Evolutionary conservation across 2,329 filamentous ascomycete genomes (phyloP), one percentile per base, ranked within the genome.

Genomic region (Didymella glomerata): DNA sequence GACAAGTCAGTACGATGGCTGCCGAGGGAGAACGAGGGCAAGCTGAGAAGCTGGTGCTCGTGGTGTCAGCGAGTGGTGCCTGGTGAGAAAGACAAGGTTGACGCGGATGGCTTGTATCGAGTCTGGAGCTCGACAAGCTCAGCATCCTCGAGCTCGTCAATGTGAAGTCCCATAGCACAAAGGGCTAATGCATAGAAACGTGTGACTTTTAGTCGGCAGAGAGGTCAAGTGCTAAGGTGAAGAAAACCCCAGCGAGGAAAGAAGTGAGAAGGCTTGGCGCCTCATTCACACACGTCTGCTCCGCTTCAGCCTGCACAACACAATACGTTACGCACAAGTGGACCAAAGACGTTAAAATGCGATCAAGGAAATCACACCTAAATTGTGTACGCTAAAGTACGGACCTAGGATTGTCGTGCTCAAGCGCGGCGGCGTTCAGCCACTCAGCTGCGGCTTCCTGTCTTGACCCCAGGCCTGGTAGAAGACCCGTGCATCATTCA

Each of bases 11-110:
- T 86, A 4, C 83, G 84, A 57, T 89, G 90, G 65, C 80, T 97
- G 25, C 83, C 83, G 16, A 81, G 89, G 24, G 94, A 98, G 77
- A 84, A 88, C 53, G 81, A 81, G 14, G 91, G 91, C 0, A 77
- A 79, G 48, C 82, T 87, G 56, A 84, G 93, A 61, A 93, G 90
- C 73, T 97, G 92, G 92, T 98, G 93, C 76, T 92, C 90, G 0
- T 97, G 94, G 93, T 98, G 94, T 76, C 87, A 84, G 76, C 83
- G 92, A 61, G 88, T 92, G 3, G 86, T 96, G 51, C 88, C 88
- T 0, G 83, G 87, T 13, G 78, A 77, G 50, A 78, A 78, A 58
- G 85, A 87, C 34, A 54, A 50, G 38, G 25, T 22, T 28, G 56
- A 54, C 24, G 22, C 50, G 18, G 22, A 54, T 30, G 56, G 32